Base-by-base conservation (phyloP, 176 grass and related monocot species). In the Rhynchospora pubera region DNA sequence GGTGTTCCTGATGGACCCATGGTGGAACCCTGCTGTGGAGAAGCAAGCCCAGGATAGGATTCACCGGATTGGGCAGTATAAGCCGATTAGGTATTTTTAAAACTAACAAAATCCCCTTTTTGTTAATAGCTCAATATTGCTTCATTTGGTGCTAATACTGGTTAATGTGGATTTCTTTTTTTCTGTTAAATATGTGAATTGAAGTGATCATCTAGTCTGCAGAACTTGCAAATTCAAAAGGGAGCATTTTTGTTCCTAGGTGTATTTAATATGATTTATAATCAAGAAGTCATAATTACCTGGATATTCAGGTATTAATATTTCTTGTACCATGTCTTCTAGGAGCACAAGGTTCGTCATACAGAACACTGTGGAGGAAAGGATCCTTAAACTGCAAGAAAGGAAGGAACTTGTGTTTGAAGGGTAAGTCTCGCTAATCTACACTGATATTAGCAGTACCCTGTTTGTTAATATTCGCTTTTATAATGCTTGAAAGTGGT, bases 1-100 rank as follows among this genome's bases (percentile, higher is more conserved):
- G 96, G 92, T 99, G 81, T 99, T 93, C 79, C 83, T 99, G 84
- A 98, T 98, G 92, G 96, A 95, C 66, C 96, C 91, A 43, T 98
- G 96, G 96, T 98, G 96, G 92, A 98, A 98, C 84, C 96, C 96
- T 9, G 96, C 92, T 7, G 92, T 95, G 0, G 92, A 98, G 55
- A 91, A 81, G 63, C 96, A 98, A 56, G 96, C 96, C 5, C 96
- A 98, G 81, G 96, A 98, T 83, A 87, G 96, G 24, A 98, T 95
- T 60, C 96, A 98, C 45, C 79, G 96, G 14, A 99, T 99, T 2
- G 96, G 96, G n/a, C 96, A 99, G 22, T 99, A 87, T 87, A 99
- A 99, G 86, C 96, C 96, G 79, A 93, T 95, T 84, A 99, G 87
- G 96, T 95, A 52, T 34, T 57, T 2, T 61, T n/a, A 43, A 71